Conservation (phyloP, 2,329 filamentous ascomycete species). For the Chrysosphaeria jannelii region DNA sequence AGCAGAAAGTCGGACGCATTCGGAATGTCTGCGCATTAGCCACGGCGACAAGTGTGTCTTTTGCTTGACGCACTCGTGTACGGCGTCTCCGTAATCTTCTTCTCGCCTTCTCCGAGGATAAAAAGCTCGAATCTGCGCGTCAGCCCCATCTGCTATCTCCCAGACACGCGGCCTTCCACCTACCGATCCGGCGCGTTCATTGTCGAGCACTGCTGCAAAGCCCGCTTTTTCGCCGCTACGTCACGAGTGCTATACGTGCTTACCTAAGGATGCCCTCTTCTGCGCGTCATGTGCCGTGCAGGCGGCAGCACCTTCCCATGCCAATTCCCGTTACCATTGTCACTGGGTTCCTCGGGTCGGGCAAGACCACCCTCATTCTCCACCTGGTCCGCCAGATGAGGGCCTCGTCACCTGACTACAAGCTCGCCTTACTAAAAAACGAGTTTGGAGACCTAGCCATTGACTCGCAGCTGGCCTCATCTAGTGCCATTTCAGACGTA, state of each 20-base stretch:
- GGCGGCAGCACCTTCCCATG: background rate
- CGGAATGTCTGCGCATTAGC: slow-evolving; percentile 36
- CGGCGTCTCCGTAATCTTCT: slow-evolving; percentile 68
- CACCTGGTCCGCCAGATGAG: slow-evolving; percentile 75
- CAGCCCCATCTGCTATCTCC: background rate
- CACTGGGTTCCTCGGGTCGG: slow-evolving; percentile 84
- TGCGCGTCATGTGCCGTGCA: background rate
- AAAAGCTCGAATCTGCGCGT: slow-evolving; percentile 64
- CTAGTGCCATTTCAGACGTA: slow-evolving; percentile 59
- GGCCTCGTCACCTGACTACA: slow-evolving; percentile 42
- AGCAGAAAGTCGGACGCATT: slow-evolving; percentile 89
- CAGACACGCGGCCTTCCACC: background rate
- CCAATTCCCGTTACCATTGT: slow-evolving; percentile 79
- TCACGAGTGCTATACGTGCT: too few relatives aligned
- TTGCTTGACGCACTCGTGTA: slow-evolving; percentile 43
- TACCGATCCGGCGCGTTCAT: background rate
- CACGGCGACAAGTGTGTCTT: background rate
- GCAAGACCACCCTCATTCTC: slow-evolving; percentile 86
- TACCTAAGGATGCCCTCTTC: too few relatives aligned
- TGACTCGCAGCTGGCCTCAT: slow-evolving; percentile 70
- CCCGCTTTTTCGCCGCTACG: too few relatives aligned
- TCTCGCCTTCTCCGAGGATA: slow-evolving; percentile 60
- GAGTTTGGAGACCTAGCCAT: slow-evolving; percentile 89
- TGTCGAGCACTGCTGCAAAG: background rate
- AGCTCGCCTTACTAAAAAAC: slow-evolving; percentile 84